Evolutionary conservation across 2,329 filamentous ascomycete species (phyloP).

Genomic region (Botrytis paeoniae): DNA sequence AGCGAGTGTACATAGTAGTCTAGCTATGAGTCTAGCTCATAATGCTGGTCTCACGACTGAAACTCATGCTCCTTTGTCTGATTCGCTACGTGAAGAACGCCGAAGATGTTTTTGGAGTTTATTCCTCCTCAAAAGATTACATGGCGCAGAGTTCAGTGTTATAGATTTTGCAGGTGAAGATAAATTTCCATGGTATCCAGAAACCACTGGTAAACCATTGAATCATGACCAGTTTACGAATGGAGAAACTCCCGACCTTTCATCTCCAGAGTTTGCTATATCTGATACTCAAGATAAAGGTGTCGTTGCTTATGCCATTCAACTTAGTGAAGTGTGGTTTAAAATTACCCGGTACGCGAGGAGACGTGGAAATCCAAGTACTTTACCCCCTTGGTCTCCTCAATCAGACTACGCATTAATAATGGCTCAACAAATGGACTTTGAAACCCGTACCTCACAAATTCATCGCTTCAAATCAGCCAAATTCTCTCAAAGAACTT

Average conservation of each 20-base stretch:
- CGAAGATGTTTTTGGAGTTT: constrained; percentile 39
- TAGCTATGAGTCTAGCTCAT: constrained; percentile 46
- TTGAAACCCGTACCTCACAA: constrained; percentile 50
- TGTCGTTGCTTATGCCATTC: constrained; percentile 46
- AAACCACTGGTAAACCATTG: constrained; percentile 36
- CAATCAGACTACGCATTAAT: constrained; percentile 52
- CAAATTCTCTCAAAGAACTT: constrained; percentile 44
- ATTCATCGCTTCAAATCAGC: constrained; percentile 50
- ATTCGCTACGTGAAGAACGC: constrained; percentile 34
- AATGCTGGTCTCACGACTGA: constrained; percentile 45
- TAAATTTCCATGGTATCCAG: constrained; percentile 41
- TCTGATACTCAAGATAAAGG: constrained; percentile 38
- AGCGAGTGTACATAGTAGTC: constrained; percentile 44
- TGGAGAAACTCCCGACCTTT: constrained; percentile 11
- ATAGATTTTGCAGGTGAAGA: constrained; percentile 40
- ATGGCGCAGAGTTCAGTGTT: constrained; percentile 37
- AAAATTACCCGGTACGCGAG: constrained; percentile 48
- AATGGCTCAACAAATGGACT: constrained; percentile 49
- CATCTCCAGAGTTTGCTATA: constrained; percentile 23
- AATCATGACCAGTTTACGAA: constrained; percentile 23
- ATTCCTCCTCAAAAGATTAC: constrained; percentile 36
- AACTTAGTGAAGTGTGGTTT: constrained; percentile 48
- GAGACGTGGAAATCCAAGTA: constrained; percentile 44
- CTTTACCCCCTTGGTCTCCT: constrained; percentile 47
- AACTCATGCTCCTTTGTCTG: constrained; percentile 23